phyloP scores from a whole-genome alignment of 2,329 filamentous ascomycete species.

The Eutypella sp. region DNA sequence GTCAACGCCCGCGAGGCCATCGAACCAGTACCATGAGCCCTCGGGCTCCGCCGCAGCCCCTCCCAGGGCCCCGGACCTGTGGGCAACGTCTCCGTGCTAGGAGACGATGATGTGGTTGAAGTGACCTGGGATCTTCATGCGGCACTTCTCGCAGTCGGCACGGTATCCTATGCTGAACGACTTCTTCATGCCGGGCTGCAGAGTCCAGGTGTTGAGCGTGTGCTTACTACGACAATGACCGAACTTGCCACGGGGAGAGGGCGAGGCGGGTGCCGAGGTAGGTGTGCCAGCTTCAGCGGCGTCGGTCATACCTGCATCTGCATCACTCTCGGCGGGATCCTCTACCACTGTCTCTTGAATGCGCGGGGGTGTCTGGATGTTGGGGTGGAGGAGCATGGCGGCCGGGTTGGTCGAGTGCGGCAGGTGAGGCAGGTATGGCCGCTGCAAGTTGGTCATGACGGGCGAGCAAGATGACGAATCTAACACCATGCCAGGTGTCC shows the following conservation, averaged over 20 bases:
- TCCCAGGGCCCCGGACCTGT: no score
- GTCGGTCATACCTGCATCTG: slow-evolving; percentile 30
- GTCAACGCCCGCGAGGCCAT: slow-evolving; percentile 1
- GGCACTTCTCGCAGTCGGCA: slow-evolving; percentile 74
- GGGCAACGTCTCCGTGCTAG: slow-evolving; percentile 31
- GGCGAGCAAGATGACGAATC: slow-evolving; percentile 25
- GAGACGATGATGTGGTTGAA: slow-evolving; percentile 74
- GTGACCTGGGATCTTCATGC: slow-evolving; percentile 68
- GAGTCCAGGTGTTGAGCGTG: slow-evolving; percentile 56
- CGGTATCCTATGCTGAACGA: slow-evolving; percentile 75
- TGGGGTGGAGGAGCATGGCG: slow-evolving; percentile 31
- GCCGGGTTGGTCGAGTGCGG: slow-evolving; percentile 30
- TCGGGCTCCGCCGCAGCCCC: background rate
- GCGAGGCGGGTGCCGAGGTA: slow-evolving; percentile 30
- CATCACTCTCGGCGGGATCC: no score
- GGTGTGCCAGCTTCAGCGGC: slow-evolving; percentile 26
- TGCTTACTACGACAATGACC: slow-evolving; percentile 56
- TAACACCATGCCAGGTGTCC: slow-evolving; percentile 35
- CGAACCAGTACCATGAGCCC: slow-evolving; percentile 5
- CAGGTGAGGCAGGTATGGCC: slow-evolving; percentile 29
- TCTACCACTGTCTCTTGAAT: slow-evolving; percentile 10
- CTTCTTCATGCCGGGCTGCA: slow-evolving; percentile 60
- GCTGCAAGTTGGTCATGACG: slow-evolving; percentile 27
- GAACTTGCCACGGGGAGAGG: slow-evolving; percentile 45
- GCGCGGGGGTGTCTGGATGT: slow-evolving; percentile 28